Evolutionary conservation across 352 stramenopile genomes (phyloP).

Genomic region (Pythium insidiosum): DNA sequence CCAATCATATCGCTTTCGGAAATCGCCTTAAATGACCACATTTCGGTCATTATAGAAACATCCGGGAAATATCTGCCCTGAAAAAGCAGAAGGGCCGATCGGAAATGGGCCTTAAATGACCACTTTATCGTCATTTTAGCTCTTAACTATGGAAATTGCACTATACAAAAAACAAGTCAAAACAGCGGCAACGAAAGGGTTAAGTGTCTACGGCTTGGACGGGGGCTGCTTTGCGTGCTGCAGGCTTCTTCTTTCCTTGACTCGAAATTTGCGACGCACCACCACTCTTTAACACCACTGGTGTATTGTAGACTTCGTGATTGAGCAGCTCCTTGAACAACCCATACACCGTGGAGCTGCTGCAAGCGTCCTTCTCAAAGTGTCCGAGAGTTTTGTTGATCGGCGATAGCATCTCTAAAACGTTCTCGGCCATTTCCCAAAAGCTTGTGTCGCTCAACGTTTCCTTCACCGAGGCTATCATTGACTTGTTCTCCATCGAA

Average conservation of each 20-base stretch:
- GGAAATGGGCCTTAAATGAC: too few relatives aligned
- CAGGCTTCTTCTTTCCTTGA: neutral
- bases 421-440: neutral
- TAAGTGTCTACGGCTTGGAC: too few relatives aligned
- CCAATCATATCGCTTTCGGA: too few relatives aligned
- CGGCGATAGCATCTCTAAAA: neutral
- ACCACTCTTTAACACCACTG: neutral
- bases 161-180: too few relatives aligned
- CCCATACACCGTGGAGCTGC: neutral
- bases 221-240: neutral
- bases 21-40: too few relatives aligned
- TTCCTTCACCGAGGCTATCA: neutral
- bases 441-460: neutral
- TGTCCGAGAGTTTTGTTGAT: neutral
- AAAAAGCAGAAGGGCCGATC: too few relatives aligned
- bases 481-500: neutral
- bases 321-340: neutral
- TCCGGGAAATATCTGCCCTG: too few relatives aligned
- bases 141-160: too few relatives aligned
- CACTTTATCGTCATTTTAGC: too few relatives aligned
- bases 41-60: too few relatives aligned
- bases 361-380: neutral
- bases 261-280: too few relatives aligned
- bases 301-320: neutral
- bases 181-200: too few relatives aligned